phyloP scores from a whole-genome alignment of 352 stramenopile genomes.

The Phytophthora chlamydospora region DNA sequence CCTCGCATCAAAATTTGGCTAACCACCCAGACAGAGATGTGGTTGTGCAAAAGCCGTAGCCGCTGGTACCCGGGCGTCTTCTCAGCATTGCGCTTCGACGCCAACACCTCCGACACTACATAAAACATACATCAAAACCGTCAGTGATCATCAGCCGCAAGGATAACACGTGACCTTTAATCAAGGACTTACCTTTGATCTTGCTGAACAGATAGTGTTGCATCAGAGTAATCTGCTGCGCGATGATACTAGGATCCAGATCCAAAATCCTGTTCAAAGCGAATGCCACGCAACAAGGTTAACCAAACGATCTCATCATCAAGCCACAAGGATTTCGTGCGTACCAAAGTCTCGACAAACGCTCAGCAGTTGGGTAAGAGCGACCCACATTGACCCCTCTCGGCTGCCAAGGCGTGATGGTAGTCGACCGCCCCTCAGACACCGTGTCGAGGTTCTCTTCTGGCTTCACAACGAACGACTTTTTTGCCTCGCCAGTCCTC shows the following conservation, averaged over 20 bases:
- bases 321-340: slow-evolving; percentile 8
- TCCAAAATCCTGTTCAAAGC: slow-evolving; percentile 64
- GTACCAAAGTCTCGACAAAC: slow-evolving; percentile 63
- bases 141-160: neutral
- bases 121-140: neutral
- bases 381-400: slow-evolving; percentile 49
- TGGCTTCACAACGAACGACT: slow-evolving; percentile 67
- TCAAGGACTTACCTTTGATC: slow-evolving; percentile 63
- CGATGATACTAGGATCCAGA: slow-evolving; percentile 77
- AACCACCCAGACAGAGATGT: slow-evolving; percentile 88
- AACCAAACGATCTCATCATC: neutral
- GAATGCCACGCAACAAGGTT: slow-evolving; percentile 7
- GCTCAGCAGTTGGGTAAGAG: slow-evolving; percentile 31
- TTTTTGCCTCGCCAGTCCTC: slow-evolving; percentile 56
- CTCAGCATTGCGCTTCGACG: slow-evolving; percentile 73
- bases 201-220: slow-evolving; percentile 90
- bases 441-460: slow-evolving; percentile 39
- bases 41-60: slow-evolving; percentile 84
- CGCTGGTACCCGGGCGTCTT: slow-evolving; percentile 87
- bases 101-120: slow-evolving; percentile 79
- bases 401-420: slow-evolving; percentile 63
- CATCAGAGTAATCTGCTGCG: slow-evolving; percentile 86
- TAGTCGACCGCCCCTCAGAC: slow-evolving; percentile 40
- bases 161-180: no score
- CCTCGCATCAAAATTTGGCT: slow-evolving; percentile 78